Evolutionary conservation across 805 yeast genomes (phyloP), one percentile per base, ranked within the genome.

Genomic region (Ogataea pilisensis): DNA sequence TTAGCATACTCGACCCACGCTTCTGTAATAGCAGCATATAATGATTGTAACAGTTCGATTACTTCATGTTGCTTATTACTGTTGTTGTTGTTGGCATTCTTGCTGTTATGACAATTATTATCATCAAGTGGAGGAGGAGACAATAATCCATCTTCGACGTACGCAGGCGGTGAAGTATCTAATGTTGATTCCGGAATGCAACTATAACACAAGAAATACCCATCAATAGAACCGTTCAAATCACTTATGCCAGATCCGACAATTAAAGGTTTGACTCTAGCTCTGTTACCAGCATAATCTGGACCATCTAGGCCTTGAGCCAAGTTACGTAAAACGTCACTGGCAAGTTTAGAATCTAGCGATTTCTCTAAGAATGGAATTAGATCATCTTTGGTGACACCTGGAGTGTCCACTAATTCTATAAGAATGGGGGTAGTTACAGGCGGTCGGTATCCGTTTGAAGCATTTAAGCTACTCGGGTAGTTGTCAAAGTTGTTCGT

Each of bases 201-300:
- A 41, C 81, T 74, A 58, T 83, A 85, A 35, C 81, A 78, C 28
- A 82, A 69, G 32, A 82, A 66, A 57, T 85, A 85, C 0, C 90
- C 91, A 55, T 82, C 83, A n/a, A 85, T 73, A 25, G 76, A 69
- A 4, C 89, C 90, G 55, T 85, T 83, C 50, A 85, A 60, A 44
- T 83, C 91, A 32, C 86, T 75, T 5, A 89, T 85, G 1, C 93
- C 93, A 29, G 87, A 79, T 5, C 88, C 91, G 3, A 82, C 85
- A 11, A 85, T 58, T 41, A 85, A 58, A 3, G 90, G 85, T 38
- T 78, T 79, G 5, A 87, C 80, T 11, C 62, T 40, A 3, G 62
- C 57, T 30, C 66, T 48, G 27, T 45, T 50, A 6, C 40, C 45
- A 17, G 26, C 14, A 4, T 14, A 26, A 20, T 35, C 37, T 6